Conservation (phyloP, 2,329 filamentous ascomycete species). For the Microcera coccophila region DNA sequence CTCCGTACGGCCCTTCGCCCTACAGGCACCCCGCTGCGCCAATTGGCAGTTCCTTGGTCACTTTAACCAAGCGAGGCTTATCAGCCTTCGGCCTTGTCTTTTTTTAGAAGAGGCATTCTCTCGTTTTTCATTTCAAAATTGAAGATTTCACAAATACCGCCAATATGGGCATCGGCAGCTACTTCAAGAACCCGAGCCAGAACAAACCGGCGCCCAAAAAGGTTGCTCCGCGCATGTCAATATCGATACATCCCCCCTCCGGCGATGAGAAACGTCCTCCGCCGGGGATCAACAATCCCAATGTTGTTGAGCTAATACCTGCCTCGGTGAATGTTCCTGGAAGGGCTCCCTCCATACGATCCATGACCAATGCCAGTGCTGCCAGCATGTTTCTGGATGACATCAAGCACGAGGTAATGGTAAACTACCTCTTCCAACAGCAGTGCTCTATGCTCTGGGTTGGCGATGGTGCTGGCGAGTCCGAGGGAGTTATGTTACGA, state of each 20-base stretch:
- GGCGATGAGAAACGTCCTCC: conserved; percentile 37
- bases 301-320: conserved; percentile 48
- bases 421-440: conserved; percentile 77
- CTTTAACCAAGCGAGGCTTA: too few relatives aligned
- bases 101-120: too few relatives aligned
- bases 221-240: conserved; percentile 15
- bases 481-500: conserved; percentile 69
- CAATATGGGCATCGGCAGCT: conserved; percentile 58
- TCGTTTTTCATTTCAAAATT: too few relatives aligned
- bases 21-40: too few relatives aligned
- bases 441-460: conserved; percentile 74
- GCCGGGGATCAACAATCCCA: conserved; percentile 20
- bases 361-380: conserved; percentile 15
- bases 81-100: too few relatives aligned
- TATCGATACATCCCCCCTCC: conserved; percentile 22
- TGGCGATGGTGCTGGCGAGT: conserved; percentile 61
- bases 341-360: conserved; percentile 15
- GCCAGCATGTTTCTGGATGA: conserved; percentile 60
- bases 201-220: conserved; percentile 16
- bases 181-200: conserved; percentile 52
- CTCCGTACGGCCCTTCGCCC: too few relatives aligned
- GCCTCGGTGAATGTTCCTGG: background rate
- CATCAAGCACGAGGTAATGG: conserved; percentile 79
- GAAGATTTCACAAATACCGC: background rate
- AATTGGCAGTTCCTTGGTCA: too few relatives aligned